A percentile compares a stretch with the other conserved stretches of the same genome.
These are phyloP conservation scores for Starmerella apicola DNA, from an alignment of 805 yeast genomes.

Conservation along the genomic window DNA sequence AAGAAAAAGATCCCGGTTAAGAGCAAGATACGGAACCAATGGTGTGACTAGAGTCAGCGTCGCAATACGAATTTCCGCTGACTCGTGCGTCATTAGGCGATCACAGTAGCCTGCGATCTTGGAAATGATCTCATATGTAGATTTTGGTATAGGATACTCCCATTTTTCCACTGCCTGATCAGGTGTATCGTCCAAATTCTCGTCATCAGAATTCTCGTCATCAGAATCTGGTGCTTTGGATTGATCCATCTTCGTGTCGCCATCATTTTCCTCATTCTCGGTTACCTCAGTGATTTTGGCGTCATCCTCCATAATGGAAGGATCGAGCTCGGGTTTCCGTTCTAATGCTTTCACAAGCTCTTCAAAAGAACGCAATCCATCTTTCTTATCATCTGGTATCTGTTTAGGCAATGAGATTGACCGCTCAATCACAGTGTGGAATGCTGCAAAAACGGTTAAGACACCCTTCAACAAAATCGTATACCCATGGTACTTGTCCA, in stretches of 20 bases:
- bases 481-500: conserved; percentile 82
- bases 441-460: conserved; percentile 43
- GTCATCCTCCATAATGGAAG: conserved; percentile 21
- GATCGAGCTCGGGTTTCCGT: conserved; percentile 21
- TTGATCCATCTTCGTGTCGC: conserved; percentile 5
- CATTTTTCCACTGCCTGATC: conserved; percentile 36
- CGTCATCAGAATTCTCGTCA: conserved; percentile 27
- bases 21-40: conserved; percentile 42
- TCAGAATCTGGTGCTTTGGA: conserved; percentile 25
- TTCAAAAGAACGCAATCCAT: conserved; percentile 7
- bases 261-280: conserved; percentile 18
- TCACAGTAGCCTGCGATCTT: conserved; percentile 60
- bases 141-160: conserved; percentile 54
- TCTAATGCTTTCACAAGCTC: conserved; percentile 19
- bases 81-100: conserved; percentile 53
- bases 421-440: conserved; percentile 4
- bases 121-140: conserved; percentile 45
- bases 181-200: conserved; percentile 22
- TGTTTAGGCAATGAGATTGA: conserved; percentile 2
- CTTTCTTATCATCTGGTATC: not conserved
- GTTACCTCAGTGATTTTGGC: conserved; percentile 24
- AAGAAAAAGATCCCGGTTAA: conserved; percentile 34
- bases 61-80: conserved; percentile 43
- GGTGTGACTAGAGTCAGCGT: conserved; percentile 39
- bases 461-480: conserved; percentile 57